These are phyloP conservation scores for Diaporthe sp. DNA, from an alignment of 2,329 filamentous ascomycete genomes.

Conservation along the genomic window DNA sequence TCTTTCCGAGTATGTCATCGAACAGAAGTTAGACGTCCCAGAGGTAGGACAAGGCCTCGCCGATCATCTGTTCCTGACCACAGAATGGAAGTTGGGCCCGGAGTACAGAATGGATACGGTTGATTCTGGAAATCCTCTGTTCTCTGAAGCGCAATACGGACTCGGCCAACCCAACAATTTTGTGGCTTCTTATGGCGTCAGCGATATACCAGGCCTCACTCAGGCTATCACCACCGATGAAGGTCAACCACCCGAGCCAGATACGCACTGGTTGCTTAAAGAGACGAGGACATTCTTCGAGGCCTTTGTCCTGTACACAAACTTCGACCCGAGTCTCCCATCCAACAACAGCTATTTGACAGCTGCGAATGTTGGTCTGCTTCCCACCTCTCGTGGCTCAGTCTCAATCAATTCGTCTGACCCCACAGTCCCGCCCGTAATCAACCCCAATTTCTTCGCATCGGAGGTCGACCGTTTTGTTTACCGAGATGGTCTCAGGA, in stretches of 20 bases:
- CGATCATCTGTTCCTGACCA: constrained; percentile 9
- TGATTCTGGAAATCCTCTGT: constrained; percentile 16
- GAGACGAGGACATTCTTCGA: constrained; percentile 20
- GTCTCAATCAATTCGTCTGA: constrained; percentile 8
- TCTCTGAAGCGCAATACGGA: constrained; percentile 6
- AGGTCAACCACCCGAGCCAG: not conserved
- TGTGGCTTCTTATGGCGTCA: not conserved
- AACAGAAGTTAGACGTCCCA: constrained; percentile 47
- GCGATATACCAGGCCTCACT: not conserved
- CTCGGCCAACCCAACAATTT: constrained; percentile 14
- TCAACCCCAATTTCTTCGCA: constrained; percentile 9
- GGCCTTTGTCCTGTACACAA: not conserved
- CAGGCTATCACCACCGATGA: not conserved
- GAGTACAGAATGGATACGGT: constrained; percentile 1
- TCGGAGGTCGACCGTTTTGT: constrained; percentile 21
- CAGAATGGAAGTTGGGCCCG: not conserved
- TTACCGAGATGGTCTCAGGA: constrained; percentile 2
- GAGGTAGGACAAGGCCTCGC: constrained; percentile 49
- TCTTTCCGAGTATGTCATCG: constrained; percentile 45
- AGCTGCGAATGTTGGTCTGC: not conserved
- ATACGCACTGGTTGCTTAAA: not conserved
- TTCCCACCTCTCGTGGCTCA: constrained; percentile 3
- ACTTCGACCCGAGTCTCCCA: constrained; percentile 7
- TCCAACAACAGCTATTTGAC: constrained; percentile 1
- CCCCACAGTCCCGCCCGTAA: constrained; percentile 3